Evolutionary conservation across 2,329 filamentous ascomycete genomes (phyloP).

Genomic region (Alternaria arborescens): DNA sequence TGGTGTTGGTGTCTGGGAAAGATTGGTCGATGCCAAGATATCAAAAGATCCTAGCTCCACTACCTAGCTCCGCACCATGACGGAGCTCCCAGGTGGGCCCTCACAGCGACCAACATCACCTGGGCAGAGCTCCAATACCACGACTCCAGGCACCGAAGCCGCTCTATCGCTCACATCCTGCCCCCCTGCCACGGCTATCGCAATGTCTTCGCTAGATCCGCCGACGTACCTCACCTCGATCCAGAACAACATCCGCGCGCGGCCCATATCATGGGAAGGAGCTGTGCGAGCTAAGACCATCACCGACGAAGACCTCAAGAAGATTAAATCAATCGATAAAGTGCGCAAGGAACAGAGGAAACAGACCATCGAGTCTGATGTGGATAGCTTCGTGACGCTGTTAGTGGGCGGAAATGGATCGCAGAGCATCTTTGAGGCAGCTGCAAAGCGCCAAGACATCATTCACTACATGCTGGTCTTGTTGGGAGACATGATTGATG

Average conservation of each 20-base stretch:
- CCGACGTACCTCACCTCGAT: conserved; percentile 87
- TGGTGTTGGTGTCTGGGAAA: conserved; percentile 30
- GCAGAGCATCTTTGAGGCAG: conserved; percentile 79
- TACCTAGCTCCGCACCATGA: conserved; percentile 37
- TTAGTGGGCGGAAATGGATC: conserved; percentile 74
- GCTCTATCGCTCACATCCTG: conserved; percentile 6
- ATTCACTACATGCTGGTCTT: conserved; percentile 95
- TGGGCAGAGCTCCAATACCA: conserved; percentile 29
- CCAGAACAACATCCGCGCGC: conserved; percentile 95
- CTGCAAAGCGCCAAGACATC: conserved; percentile 85
- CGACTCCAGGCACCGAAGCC: conserved; percentile 16
- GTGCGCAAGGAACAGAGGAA: conserved; percentile 90
- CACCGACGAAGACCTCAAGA: conserved; percentile 90
- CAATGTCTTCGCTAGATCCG: conserved; percentile 85
- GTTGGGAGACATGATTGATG: conserved; percentile 84
- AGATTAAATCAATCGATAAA: conserved; percentile 97
- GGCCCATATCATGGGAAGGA: conserved; percentile 97
- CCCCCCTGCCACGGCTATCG: conserved; percentile 18
- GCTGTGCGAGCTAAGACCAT: conserved; percentile 92
- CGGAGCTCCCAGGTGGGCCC: conserved; percentile 41
- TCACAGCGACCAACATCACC: conserved; percentile 40
- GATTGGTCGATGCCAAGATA: conserved; percentile 42
- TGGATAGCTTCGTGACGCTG: conserved; percentile 80
- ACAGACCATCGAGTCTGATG: conserved; percentile 80
- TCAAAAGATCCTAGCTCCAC: conserved; percentile 22